Conservation (phyloP, 306 rosid species). For the Medicago arabica region DNA sequence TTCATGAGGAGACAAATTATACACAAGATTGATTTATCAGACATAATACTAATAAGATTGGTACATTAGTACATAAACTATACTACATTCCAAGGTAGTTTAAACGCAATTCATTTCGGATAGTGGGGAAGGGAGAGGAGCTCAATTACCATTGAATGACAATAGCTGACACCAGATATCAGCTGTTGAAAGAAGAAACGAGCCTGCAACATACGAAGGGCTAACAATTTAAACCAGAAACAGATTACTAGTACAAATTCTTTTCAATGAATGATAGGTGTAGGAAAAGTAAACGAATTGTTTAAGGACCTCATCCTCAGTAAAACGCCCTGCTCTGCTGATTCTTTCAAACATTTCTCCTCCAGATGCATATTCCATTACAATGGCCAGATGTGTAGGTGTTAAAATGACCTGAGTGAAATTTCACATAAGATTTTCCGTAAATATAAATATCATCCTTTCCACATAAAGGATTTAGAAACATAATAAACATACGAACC, state of each 20-base stretch:
- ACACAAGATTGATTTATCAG: constrained; percentile 7
- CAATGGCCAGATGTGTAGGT: constrained; percentile 94
- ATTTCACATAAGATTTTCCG: constrained; percentile 8
- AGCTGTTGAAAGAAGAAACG: constrained; percentile 99
- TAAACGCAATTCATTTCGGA: not conserved
- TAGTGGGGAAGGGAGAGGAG: constrained; percentile 7
- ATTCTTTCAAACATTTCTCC: constrained; percentile 89
- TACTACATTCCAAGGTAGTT: constrained; percentile 8
- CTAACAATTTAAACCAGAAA: constrained; percentile 30
- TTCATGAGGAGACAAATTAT: constrained; percentile 51
- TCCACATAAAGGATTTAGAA: not conserved
- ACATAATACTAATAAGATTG: constrained; percentile 6
- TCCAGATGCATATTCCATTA: constrained; percentile 96
- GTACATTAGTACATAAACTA: not conserved
- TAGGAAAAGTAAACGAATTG: constrained; percentile 20
- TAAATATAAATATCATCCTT: constrained; percentile 9
- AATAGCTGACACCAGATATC: constrained; percentile 93
- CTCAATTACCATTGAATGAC: constrained; percentile 85
- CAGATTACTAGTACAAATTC: not conserved
- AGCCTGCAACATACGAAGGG: constrained; percentile 61
- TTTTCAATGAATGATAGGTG: constrained; percentile 3
- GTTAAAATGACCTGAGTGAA: constrained; percentile 74
- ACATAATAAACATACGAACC: constrained; percentile 53
- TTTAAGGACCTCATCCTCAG: constrained; percentile 82
- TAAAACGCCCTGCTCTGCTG: constrained; percentile 76